phyloP scores from a whole-genome alignment of 169 alveolate genomes.

The Pseudocohnilembus persalinus region DNA sequence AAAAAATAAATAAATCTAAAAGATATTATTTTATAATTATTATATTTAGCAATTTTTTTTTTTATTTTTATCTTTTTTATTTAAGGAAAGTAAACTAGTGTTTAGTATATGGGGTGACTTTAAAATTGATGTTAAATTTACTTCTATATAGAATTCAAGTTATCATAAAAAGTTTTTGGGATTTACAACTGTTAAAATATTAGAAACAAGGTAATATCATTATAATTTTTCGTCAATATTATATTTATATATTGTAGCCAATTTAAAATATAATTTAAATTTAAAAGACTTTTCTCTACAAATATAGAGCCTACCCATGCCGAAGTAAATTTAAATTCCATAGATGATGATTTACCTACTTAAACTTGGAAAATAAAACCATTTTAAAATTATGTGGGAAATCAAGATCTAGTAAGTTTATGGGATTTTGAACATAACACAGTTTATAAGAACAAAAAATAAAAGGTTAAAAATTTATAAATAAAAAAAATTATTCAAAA shows the following conservation, averaged over 20 bases:
- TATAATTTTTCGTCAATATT: no score
- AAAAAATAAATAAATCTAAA: no score
- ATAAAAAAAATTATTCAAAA: no score
- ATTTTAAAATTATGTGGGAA: background rate
- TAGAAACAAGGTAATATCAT: background rate
- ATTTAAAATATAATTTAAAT: no score
- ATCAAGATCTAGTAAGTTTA: background rate
- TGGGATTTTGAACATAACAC: background rate
- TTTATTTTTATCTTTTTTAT: no score
- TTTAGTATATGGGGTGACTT: background rate
- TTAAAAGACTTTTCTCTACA: background rate
- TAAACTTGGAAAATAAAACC: background rate
- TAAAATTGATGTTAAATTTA: no score
- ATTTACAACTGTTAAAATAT: background rate
- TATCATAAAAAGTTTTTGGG: background rate
- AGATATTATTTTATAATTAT: no score
- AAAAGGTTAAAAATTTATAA: background rate
- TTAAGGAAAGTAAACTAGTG: background rate
- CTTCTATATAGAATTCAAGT: background rate
- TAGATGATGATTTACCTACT: background rate
- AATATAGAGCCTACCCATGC: background rate
- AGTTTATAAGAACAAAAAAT: no score
- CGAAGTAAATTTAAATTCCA: background rate
- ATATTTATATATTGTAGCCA: no score
- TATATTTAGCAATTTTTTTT: no score